A percentile compares a stretch with the other conserved stretches of the same genome.
These are phyloP conservation scores for Cornus florida DNA, from an alignment of 148 eudicot species.

Conservation along the genomic window DNA sequence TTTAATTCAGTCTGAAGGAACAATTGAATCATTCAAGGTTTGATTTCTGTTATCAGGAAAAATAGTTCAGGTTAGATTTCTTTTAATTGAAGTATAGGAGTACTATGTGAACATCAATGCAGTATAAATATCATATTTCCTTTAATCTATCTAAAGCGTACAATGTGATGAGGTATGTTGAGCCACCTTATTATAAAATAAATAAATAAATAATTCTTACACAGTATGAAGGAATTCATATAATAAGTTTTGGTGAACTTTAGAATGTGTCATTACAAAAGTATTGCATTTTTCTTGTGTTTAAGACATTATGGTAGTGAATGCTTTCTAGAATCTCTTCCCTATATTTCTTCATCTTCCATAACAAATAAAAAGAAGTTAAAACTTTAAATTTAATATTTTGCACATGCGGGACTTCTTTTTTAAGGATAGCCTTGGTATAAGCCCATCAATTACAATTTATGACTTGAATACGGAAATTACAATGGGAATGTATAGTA, in stretches of 20 bases:
- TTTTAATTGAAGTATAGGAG: not conserved
- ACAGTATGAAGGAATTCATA: not conserved
- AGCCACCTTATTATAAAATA: not conserved
- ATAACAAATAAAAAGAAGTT: not conserved
- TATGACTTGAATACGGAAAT: not conserved
- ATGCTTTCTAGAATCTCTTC: not conserved
- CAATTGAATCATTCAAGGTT: conserved; percentile 86
- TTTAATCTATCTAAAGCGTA: too few relatives aligned
- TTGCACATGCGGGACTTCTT: not conserved
- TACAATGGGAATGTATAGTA: not conserved
- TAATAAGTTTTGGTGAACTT: not conserved
- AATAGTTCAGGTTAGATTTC: not conserved
- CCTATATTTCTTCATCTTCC: not conserved
- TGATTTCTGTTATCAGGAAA: conserved; percentile 10
- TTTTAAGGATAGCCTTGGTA: not conserved
- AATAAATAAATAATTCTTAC: not conserved
- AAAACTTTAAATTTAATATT: not conserved
- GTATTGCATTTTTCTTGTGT: not conserved
- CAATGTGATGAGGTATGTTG: not conserved
- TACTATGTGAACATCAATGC: not conserved
- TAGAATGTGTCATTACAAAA: not conserved
- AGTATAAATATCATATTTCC: not conserved
- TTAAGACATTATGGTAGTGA: too few relatives aligned
- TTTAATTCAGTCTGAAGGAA: conserved; percentile 67
- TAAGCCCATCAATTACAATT: not conserved